Base-by-base conservation (phyloP, 2,329 filamentous ascomycete genomes). In the Hypoxylon rubiginosum region DNA sequence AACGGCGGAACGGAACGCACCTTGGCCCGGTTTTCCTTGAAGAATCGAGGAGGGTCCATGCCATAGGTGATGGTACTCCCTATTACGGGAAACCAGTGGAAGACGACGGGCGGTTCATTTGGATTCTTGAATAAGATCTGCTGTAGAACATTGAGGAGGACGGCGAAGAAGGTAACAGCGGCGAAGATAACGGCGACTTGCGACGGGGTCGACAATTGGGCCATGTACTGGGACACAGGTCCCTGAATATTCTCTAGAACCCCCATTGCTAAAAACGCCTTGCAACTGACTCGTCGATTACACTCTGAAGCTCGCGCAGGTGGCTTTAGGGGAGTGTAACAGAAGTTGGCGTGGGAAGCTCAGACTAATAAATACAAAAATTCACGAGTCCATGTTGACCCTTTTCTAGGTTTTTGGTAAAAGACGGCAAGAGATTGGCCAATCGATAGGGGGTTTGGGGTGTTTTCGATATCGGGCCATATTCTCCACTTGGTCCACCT, bases 31-130 rank as follows among this genome's bases (percentile, higher is more conserved):
- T 87, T 87, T 78, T 85, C 89, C 87, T 73, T 85, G 83, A 97
- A 97, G 86, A 97, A 98, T 55, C 84, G 85, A 76, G 93, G 94
- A 15, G 95, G 95, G 76, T 98, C 93, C 81, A 97, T 97, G 79
- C 95, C 95, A 82, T 98, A 99, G 48, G 89, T 92, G 74, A 98
- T 85, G 65, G 96, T 97, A 83, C 91, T 97, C 70, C 95, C 95
- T 75, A 99, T 86, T 72, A 97, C 81, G 64, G 92, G 92, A 75
- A 95, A 85, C 87, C 88, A 92, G 79, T 93, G 91, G 79, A 94
- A 95, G 67, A 95, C 91, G 62, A 94, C 73, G 0, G 92, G 92
- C 30, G 92, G 92, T 78, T 94, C 91, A 78, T 94, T 92, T 55
- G 91, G 88, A 73, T 94, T 95, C 82, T 88, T 92, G 83, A 93